phyloP scores from a whole-genome alignment of 306 rosid genomes.

The Cucurbita ficifolia region DNA sequence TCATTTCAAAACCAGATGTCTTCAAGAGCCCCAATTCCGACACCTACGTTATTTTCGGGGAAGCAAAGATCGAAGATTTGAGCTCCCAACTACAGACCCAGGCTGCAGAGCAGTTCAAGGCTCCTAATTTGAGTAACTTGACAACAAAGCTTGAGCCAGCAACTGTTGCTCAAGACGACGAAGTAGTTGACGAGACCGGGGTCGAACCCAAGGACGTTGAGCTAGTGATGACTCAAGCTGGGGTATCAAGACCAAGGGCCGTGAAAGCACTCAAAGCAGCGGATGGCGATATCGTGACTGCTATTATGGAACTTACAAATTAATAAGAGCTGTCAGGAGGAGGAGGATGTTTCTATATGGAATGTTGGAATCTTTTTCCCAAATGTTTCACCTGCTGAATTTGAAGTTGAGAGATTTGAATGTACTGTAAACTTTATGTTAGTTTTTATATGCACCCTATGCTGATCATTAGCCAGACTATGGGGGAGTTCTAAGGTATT shows the following conservation, averaged over 20 bases:
- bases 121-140: slow-evolving; percentile 51
- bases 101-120: slow-evolving; percentile 93
- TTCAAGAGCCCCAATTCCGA: slow-evolving; percentile 88
- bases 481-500: not conserved
- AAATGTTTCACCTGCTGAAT: not conserved
- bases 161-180: slow-evolving; percentile 50
- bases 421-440: not conserved
- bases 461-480: not conserved
- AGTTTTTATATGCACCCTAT: not conserved
- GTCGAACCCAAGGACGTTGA: slow-evolving; percentile 82
- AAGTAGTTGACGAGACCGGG: slow-evolving; percentile 69
- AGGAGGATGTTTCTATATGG: not conserved
- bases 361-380: not conserved
- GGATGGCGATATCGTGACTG: slow-evolving; percentile 68
- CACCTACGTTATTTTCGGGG: slow-evolving; percentile 76
- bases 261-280: slow-evolving; percentile 71
- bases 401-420: not conserved
- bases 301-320: slow-evolving; percentile 83
- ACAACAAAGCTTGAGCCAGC: slow-evolving; percentile 61
- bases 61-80: slow-evolving; percentile 84
- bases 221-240: slow-evolving; percentile 85
- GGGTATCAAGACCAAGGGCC: slow-evolving; percentile 66
- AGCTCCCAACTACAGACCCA: slow-evolving; percentile 79
- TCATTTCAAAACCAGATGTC: slow-evolving; percentile 78
- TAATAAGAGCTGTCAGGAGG: slow-evolving; percentile 11